phyloP scores from a whole-genome alignment of 108 stramenopile species.

The Asterionellopsis glacialis region DNA sequence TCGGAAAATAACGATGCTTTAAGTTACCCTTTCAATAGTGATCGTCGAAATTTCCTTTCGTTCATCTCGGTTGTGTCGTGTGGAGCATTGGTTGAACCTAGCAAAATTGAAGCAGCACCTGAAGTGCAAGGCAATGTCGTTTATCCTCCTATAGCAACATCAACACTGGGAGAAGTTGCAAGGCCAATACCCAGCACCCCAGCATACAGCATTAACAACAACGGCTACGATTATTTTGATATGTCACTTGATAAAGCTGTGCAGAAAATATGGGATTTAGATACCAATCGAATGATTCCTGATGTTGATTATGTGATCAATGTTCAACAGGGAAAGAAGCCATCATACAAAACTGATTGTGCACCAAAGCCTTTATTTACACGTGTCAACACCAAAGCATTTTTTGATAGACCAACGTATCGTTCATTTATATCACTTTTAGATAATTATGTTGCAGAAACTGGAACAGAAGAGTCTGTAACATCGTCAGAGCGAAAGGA shows the following conservation, averaged over 20 bases:
- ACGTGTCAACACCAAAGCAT: conserved; percentile 36
- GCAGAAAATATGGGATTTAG: conserved; percentile 85
- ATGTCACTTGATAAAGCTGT: conserved; percentile 33
- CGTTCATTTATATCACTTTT: conserved; percentile 67
- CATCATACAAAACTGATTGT: conserved; percentile 68
- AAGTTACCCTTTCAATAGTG: no score
- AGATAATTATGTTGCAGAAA: conserved; percentile 76
- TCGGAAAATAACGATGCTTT: no score
- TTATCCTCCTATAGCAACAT: no score
- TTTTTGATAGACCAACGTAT: conserved; percentile 71
- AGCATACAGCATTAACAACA: no score
- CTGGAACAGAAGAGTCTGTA: conserved; percentile 60
- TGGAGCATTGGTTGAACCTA: no score
- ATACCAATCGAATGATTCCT: conserved; percentile 76
- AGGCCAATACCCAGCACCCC: no score
- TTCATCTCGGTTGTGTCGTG: no score
- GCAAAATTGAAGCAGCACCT: conserved; percentile 11
- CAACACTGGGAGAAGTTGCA: no score
- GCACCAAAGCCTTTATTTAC: conserved; percentile 82
- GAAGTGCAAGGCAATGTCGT: neutral
- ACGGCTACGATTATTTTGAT: no score
- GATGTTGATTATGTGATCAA: conserved; percentile 73
- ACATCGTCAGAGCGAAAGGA: conserved; percentile 57
- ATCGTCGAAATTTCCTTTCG: no score
- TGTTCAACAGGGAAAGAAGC: conserved; percentile 79